These are phyloP conservation scores for Aspergillus flavus DNA, from an alignment of 2,329 filamentous ascomycete species.

Conservation along the genomic window DNA sequence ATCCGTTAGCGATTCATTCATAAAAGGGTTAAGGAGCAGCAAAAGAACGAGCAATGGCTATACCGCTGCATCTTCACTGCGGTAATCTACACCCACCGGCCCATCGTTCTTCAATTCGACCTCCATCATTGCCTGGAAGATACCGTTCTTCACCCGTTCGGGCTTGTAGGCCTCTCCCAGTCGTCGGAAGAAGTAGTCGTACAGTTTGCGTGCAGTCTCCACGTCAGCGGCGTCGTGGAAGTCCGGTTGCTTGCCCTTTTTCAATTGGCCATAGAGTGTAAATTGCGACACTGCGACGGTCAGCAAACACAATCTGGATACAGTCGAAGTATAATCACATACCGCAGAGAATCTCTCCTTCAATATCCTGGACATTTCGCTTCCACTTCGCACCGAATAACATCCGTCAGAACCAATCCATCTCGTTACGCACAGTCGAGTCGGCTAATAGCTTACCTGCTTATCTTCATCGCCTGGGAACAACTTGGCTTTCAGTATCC, in stretches of 20 bases:
- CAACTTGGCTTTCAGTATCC: constrained; percentile 85
- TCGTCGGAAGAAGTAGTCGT: constrained; percentile 78
- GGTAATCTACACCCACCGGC: constrained; percentile 65
- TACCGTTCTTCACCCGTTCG: constrained; percentile 86
- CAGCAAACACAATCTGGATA: background rate
- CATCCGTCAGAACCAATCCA: background rate
- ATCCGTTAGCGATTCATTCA: constrained; percentile 16
- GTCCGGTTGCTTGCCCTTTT: constrained; percentile 92
- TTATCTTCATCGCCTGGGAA: constrained; percentile 81
- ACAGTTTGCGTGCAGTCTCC: constrained; percentile 77
- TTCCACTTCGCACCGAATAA: constrained; percentile 70
- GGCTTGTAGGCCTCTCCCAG: constrained; percentile 71
- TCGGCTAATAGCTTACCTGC: constrained; percentile 51
- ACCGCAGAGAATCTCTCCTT: constrained; percentile 94
- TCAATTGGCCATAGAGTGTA: constrained; percentile 88
- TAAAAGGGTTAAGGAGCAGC: constrained; percentile 12
- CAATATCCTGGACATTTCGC: constrained; percentile 80
- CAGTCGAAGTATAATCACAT: constrained; percentile 32
- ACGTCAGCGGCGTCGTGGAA: constrained; percentile 86
- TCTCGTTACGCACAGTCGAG: background rate
- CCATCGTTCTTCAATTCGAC: constrained; percentile 88
- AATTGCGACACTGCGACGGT: constrained; percentile 81
- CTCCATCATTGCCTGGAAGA: constrained; percentile 99
- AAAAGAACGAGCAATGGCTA: constrained; percentile 38
- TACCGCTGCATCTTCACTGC: constrained; percentile 61